Evolutionary conservation across 495 filamentous ascomycete genomes (phyloP).

Genomic region (Xylaria telfairii): DNA sequence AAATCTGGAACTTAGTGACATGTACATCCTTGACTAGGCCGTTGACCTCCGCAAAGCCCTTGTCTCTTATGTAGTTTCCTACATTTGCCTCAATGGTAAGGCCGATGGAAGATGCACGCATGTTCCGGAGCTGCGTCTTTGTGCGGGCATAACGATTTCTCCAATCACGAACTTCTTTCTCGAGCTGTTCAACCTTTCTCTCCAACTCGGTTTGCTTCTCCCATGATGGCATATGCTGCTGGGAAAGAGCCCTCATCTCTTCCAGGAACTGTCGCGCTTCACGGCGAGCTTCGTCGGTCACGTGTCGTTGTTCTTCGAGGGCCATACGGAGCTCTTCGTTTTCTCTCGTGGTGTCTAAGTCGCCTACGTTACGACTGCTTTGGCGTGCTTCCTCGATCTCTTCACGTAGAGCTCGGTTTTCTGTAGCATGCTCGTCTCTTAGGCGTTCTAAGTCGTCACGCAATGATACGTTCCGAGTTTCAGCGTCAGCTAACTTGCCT

Average conservation of each 20-base stretch:
- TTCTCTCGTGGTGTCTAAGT: constrained; percentile 70
- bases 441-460: constrained; percentile 78
- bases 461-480: constrained; percentile 76
- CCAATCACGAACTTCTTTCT: constrained; percentile 86
- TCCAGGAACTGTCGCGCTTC: constrained; percentile 84
- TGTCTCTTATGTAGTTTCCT: constrained; percentile 67
- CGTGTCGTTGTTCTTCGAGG: constrained; percentile 73
- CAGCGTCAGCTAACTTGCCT: constrained; percentile 75
- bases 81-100: constrained; percentile 71
- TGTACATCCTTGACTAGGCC: constrained; percentile 89
- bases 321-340: constrained; percentile 75
- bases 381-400: constrained; percentile 65
- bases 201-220: constrained; percentile 82
- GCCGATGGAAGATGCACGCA: constrained; percentile 80
- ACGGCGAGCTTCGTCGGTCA: constrained; percentile 87
- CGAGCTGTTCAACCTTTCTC: constrained; percentile 72
- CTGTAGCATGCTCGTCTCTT: constrained; percentile 67
- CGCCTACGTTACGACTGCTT: constrained; percentile 39
- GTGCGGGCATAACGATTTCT: constrained; percentile 84
- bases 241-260: constrained; percentile 87
- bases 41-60: constrained; percentile 70
- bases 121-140: constrained; percentile 81
- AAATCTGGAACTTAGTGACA: constrained; percentile 93
- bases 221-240: constrained; percentile 76
- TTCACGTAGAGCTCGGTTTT: constrained; percentile 66